Base-by-base conservation (phyloP, 2,329 filamentous ascomycete genomes). In the Ampelomyces quisqualis region DNA sequence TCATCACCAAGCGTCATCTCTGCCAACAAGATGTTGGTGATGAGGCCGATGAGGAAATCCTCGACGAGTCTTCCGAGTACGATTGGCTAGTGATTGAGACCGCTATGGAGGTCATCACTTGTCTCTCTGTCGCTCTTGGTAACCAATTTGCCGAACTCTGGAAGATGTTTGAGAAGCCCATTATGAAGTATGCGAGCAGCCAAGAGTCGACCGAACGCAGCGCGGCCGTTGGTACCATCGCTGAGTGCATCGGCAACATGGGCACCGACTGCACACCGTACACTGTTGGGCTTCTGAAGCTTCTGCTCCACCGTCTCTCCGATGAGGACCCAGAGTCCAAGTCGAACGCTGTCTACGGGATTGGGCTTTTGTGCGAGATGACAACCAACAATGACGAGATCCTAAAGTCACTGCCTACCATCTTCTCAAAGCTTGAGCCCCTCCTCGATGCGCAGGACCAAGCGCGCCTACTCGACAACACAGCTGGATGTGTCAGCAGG, bases 31-130 rank as follows among this genome's bases (percentile, higher is more conserved):
- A 96, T 63, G 81, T 94, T 15, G 88, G 86, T 40, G 90, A 91
- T 56, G 81, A 85, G 48, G 82, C 84, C n/a, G 75, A 83, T 7
- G 81, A 86, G 40, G 81, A 86, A 34, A 75, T 74, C 38, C 67
- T 77, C 9, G 76, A 82, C 34, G 91, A 90, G 65, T 86, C 86
- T 20, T 95, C 91, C 2, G 93, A 98, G 73, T 95, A 95, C 62
- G 93, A 97, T 75, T 97, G 93, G 93, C 81, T 96, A 13, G 85
- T 95, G 36, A 86, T 97, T 39, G 93, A 98, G 73, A 95, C 90
- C 7, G 90, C 89, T 23, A 80, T 97, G 40, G 93, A 97, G 53
- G 89, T 95, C 32, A 77, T 96, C 35, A 88, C 89, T 36, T 89
- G 88, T 24, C 80, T 97, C 27, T 84, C 90, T 14, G 81, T 82